Base-by-base conservation (phyloP, 495 filamentous ascomycete species). In the Aspergillus olivimuriae region DNA sequence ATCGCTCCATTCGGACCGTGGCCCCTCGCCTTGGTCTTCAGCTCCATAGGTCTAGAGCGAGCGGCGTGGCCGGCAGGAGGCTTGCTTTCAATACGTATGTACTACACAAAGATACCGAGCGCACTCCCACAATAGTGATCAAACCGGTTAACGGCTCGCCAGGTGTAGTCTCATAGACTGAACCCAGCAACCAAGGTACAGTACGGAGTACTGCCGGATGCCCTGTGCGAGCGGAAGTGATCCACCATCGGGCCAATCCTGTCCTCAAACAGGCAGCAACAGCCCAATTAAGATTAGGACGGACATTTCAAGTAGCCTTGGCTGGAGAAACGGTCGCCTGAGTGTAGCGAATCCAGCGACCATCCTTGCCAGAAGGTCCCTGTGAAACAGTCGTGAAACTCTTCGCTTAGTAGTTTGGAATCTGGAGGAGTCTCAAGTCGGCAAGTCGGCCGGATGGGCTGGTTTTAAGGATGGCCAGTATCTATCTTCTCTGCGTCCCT, bases 371-470 rank as follows among this genome's bases (percentile, higher is more conserved):
- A 23, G 22, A 14, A 16, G 4, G 12, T 17, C n/a, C 21, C 15
- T 6, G 36, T 44, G 32, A 44, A 44, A 44, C 41, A 44, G 19
- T 44, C 21, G 32, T 44, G 41, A 44, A 35, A 44, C 41, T 15
- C 22, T 8, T 41, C 22, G 38, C n/a, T 21, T 41, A 21, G 26
- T 28, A 16, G 23, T 30, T 12, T 41, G 4, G 4, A 11, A 28
- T 12, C 15, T 41, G 35, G n/a, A 22, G 6, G 21, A 39, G 35
- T 10, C 18, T 6, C 24, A n/a, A 23, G 15, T 39, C 15, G 9
- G 14, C 14, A 28, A 28, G 24, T 28, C 24, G 24, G 24, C n/a
- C n/a, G n/a, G n/a, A n/a, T n/a, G n/a, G n/a, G n/a, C n/a, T n/a
- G n/a, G n/a, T n/a, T n/a, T n/a, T n/a, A n/a, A n/a, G n/a, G n/a